Conservation (phyloP, 306 rosid genomes). For the Oemleria cerasiformis region DNA sequence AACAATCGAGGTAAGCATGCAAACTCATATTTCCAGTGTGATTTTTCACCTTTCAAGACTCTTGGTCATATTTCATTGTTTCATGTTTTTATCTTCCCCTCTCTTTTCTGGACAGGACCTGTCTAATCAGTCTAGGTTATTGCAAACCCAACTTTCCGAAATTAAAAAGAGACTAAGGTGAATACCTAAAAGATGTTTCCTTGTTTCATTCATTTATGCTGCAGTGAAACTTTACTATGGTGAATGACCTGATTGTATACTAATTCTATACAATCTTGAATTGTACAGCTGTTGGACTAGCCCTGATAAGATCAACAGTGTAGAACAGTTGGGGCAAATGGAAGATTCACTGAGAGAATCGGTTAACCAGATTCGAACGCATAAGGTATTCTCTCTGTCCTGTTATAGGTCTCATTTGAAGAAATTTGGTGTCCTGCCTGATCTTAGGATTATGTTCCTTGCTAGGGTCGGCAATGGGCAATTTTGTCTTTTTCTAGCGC, state of each 20-base stretch:
- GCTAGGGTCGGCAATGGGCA: constrained; percentile 3
- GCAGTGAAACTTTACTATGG: background rate
- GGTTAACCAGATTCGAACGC: constrained; percentile 54
- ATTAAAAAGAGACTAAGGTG: constrained; percentile 70
- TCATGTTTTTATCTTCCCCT: background rate
- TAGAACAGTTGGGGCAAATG: constrained; percentile 69
- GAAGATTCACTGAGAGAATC: constrained; percentile 77
- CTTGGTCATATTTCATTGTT: background rate
- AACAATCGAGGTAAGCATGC: constrained; percentile 57
- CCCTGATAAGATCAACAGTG: constrained; percentile 57
- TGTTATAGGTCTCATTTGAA: constrained; percentile 1
- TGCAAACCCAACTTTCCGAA: constrained; percentile 56
- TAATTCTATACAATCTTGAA: constrained; percentile 29
- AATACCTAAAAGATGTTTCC: constrained; percentile 6
- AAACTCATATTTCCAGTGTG: background rate
- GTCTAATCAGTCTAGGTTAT: constrained; percentile 44
- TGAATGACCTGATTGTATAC: constrained; percentile 9
- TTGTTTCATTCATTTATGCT: constrained; percentile 1
- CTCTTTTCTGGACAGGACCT: constrained; percentile 48
- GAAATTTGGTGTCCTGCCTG: background rate
- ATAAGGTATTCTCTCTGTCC: constrained; percentile 49
- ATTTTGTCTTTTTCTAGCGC: background rate
- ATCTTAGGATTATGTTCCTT: background rate
- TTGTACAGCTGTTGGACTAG: constrained; percentile 59
- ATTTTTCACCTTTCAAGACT: constrained; percentile 8